A percentile compares a stretch with the other conserved stretches of the same genome.
Conservation (phyloP, 192 early-diverging fungal species). For the Lobosporangium transversale region DNA sequence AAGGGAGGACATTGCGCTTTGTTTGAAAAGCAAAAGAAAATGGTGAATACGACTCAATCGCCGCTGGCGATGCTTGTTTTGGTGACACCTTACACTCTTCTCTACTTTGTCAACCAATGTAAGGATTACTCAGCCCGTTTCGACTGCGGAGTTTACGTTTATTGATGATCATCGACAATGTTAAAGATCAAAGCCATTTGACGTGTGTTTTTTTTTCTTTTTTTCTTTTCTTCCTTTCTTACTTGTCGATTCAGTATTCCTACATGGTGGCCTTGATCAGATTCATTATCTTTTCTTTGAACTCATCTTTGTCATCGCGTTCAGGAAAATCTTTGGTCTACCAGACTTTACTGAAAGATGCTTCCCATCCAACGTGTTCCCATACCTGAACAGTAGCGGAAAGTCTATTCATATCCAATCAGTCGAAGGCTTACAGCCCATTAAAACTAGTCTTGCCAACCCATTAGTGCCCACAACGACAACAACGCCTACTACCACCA, state of each 20-base stretch:
- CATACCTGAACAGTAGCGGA: not conserved
- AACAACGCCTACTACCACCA: not conserved
- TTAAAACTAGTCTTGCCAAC: constrained; percentile 32
- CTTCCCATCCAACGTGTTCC: constrained; percentile 10
- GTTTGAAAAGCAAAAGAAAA: constrained; percentile 1
- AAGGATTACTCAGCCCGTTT: constrained; percentile 10
- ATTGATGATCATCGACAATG: not conserved
- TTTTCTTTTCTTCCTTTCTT: no score
- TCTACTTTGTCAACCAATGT: constrained; percentile 44
- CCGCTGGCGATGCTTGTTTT: constrained; percentile 49
- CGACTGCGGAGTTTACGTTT: no score
- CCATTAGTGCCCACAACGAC: not conserved
- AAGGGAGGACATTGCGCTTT: no score
- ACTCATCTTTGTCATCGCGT: constrained; percentile 47
- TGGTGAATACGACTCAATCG: constrained; percentile 39
- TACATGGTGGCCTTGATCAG: constrained; percentile 38
- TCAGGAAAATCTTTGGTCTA: constrained; percentile 42
- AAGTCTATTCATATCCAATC: constrained; percentile 30
- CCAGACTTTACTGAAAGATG: constrained; percentile 40
- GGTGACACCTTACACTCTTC: constrained; percentile 40
- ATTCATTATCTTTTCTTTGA: constrained; percentile 48
- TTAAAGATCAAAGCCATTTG: not conserved
- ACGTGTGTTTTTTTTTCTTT: not conserved
- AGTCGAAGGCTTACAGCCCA: constrained; percentile 21
- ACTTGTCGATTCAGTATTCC: no score